phyloP scores from a whole-genome alignment of 768 basidiomycete species.

The Pholiota molesta region DNA sequence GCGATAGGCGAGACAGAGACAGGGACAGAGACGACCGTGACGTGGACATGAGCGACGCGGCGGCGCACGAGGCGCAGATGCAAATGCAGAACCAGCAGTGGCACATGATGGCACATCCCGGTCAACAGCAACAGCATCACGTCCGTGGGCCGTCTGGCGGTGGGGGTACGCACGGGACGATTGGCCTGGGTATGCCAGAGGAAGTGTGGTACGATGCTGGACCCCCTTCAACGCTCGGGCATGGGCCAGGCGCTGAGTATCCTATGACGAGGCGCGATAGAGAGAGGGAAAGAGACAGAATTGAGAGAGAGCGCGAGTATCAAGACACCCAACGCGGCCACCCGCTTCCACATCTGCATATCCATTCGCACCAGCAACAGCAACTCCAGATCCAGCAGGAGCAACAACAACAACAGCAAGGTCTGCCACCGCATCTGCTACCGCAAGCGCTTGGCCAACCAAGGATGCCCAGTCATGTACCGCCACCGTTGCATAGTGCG shows the following conservation, averaged over 20 bases:
- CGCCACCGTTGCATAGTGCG: neutral
- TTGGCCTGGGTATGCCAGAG: neutral
- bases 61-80: neutral
- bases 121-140: neutral
- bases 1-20: constrained; percentile 4
- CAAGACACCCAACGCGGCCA: constrained; percentile 5
- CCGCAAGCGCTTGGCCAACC: neutral
- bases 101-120: neutral
- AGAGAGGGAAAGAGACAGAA: constrained; percentile 13
- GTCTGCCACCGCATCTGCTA: constrained; percentile 7
- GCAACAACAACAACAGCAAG: constrained; percentile 18
- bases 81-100: constrained; percentile 3
- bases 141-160: constrained; percentile 6
- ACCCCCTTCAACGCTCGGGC: neutral
- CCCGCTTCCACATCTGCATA: neutral
- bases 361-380: constrained; percentile 12
- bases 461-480: neutral
- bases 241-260: constrained; percentile 6
- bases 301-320: constrained; percentile 18
- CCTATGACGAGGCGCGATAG: constrained; percentile 2
- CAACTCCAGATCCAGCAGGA: constrained; percentile 15
- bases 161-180: neutral
- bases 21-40: neutral
- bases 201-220: constrained; percentile 6
- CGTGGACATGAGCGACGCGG: neutral